A percentile compares a stretch with the other conserved stretches of the same genome.
phyloP scores from a whole-genome alignment of 139 green algal species.

The Pseudopediastrum boryanum region DNA sequence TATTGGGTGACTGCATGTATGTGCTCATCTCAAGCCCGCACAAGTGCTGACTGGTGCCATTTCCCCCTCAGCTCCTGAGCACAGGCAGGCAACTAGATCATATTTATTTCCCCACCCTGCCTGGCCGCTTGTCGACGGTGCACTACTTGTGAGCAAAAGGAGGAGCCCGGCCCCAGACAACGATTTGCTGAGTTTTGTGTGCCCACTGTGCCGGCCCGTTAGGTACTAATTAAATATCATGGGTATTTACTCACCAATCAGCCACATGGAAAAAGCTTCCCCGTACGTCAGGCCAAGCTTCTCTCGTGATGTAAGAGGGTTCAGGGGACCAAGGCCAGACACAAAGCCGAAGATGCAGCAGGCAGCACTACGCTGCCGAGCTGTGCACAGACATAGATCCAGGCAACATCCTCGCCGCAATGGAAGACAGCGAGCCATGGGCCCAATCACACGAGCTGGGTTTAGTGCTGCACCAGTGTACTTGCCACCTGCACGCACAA shows the following conservation, averaged over 20 bases:
- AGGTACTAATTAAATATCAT: too few relatives aligned
- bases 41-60: too few relatives aligned
- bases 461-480: conserved; percentile 42
- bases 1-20: too few relatives aligned
- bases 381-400: conserved; percentile 30
- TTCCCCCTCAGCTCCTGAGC: too few relatives aligned
- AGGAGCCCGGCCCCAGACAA: too few relatives aligned
- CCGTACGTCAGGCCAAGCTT: conserved; percentile 4
- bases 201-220: too few relatives aligned
- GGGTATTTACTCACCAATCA: not conserved
- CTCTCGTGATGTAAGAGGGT: not conserved
- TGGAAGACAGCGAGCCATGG: conserved; percentile 34
- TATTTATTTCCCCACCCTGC: not conserved
- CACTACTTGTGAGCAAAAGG: too few relatives aligned
- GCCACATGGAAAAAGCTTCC: conserved; percentile 28
- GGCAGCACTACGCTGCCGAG: conserved; percentile 5
- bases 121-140: too few relatives aligned
- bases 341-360: conserved; percentile 38
- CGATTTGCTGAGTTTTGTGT: too few relatives aligned
- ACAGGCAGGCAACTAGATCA: not conserved
- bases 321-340: conserved; percentile 30
- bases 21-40: too few relatives aligned
- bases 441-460: conserved; percentile 38
- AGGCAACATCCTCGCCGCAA: conserved; percentile 25
- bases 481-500: conserved; percentile 14